Evolutionary conservation across 257 asterid genomes (phyloP).

Genomic region (Nicotiana tabacum): DNA sequence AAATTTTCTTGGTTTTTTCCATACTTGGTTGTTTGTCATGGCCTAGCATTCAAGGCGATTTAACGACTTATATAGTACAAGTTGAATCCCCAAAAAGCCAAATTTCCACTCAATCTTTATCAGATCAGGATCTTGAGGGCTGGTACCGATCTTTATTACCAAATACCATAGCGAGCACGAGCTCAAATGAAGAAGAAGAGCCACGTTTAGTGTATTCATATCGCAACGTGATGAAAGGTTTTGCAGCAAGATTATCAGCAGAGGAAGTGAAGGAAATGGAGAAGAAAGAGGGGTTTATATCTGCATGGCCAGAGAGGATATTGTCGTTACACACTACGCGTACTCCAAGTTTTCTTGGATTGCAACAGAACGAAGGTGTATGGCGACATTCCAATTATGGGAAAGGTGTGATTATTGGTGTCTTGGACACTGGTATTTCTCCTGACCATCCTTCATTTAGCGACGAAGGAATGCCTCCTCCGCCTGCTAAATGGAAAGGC

Average conservation of each 20-base stretch:
- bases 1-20: background rate
- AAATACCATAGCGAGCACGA: background rate
- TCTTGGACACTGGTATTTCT: slow-evolving; percentile 24
- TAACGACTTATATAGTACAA: slow-evolving; percentile 31
- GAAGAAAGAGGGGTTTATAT: slow-evolving; percentile 12
- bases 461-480: slow-evolving; percentile 17
- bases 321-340: slow-evolving; percentile 14
- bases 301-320: slow-evolving; percentile 5
- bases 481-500: slow-evolving; percentile 31
- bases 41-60: background rate
- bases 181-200: background rate
- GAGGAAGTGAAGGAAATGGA: slow-evolving; percentile 18
- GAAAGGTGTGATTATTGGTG: slow-evolving; percentile 27
- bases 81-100: slow-evolving; percentile 11
- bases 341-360: slow-evolving; percentile 15
- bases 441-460: slow-evolving; percentile 25
- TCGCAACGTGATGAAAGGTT: slow-evolving; percentile 21
- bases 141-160: slow-evolving; percentile 29
- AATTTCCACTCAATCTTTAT: background rate
- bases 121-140: slow-evolving; percentile 2
- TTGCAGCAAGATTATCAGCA: slow-evolving; percentile 22
- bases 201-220: slow-evolving; percentile 22
- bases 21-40: background rate
- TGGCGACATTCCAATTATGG: slow-evolving; percentile 25
- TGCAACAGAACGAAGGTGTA: background rate